Evolutionary conservation across 2,329 filamentous ascomycete species (phyloP).

Genomic region (Monilinia polystroma): DNA sequence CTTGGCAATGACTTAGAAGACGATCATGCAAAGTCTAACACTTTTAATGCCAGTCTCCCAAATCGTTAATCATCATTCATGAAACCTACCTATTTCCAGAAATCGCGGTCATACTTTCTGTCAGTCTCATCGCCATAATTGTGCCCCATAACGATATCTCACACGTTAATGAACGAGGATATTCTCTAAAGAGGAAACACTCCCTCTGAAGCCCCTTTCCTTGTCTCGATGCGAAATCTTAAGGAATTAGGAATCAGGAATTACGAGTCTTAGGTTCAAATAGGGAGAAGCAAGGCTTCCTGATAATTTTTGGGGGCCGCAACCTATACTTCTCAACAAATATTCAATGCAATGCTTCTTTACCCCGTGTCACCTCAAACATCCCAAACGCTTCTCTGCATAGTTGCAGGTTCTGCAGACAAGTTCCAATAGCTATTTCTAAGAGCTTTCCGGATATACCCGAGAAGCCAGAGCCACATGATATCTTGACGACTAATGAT

Average conservation of each 20-base stretch:
- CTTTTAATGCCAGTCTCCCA: conserved; percentile 7
- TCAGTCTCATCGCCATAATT: conserved; percentile 1
- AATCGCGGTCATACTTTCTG: conserved; percentile 4
- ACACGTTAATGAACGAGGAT: not conserved
- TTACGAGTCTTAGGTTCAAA: not conserved
- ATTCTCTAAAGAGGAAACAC: not conserved
- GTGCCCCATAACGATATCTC: not conserved
- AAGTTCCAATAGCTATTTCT: not conserved
- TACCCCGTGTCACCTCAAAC: conserved; percentile 3
- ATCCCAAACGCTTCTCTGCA: not conserved
- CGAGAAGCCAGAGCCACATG: conserved; percentile 11
- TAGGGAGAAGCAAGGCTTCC: conserved; percentile 15
- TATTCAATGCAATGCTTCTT: conserved; percentile 3
- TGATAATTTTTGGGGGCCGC: not conserved
- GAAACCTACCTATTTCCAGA: conserved; percentile 9
- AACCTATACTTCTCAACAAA: conserved; percentile 12
- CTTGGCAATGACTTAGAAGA: conserved; percentile 8
- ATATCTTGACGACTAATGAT: not conserved
- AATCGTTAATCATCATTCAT: not conserved
- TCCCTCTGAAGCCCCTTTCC: not conserved
- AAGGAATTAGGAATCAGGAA: not conserved
- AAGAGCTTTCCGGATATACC: conserved; percentile 7
- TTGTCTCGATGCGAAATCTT: not conserved
- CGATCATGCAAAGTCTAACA: not conserved
- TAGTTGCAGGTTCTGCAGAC: conserved; percentile 15